A percentile compares a stretch with the other conserved stretches of the same genome.
Conservation (phyloP, 2,329 filamentous ascomycete genomes). For the Botrytis deweyae region DNA sequence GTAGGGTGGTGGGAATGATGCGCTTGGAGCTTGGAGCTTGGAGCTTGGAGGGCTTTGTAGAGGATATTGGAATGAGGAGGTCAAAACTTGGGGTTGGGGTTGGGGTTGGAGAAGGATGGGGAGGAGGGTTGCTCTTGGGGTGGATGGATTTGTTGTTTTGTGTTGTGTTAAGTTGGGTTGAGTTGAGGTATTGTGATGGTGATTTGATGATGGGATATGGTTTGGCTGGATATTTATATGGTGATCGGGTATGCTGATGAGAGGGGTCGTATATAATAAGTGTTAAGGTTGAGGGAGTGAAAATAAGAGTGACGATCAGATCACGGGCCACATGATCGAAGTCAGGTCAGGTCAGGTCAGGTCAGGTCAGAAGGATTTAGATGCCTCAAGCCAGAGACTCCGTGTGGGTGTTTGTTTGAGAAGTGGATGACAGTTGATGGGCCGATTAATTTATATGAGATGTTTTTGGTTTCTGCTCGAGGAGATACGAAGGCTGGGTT, state of each 20-base stretch:
- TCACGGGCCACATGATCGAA: constrained; percentile 1
- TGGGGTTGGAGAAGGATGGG: not conserved
- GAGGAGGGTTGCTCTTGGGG: not conserved
- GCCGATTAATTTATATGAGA: not conserved
- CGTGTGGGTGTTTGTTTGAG: not conserved
- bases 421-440: not conserved
- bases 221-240: not conserved
- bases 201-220: not conserved
- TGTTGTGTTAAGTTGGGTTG: not conserved
- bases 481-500: not conserved
- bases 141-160: not conserved
- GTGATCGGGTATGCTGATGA: not conserved
- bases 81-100: not conserved
- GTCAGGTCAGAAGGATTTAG: not conserved
- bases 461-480: not conserved
- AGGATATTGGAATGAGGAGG: not conserved
- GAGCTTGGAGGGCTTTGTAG: not conserved
- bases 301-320: not conserved
- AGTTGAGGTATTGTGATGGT: not conserved
- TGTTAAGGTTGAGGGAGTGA: not conserved
- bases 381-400: not conserved
- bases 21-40: not conserved
- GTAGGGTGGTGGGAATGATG: not conserved
- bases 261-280: not conserved
- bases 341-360: not conserved